Evolutionary conservation across 2,329 filamentous ascomycete genomes (phyloP).

Genomic region (Ophiocordyceps camponoti-leonardi): DNA sequence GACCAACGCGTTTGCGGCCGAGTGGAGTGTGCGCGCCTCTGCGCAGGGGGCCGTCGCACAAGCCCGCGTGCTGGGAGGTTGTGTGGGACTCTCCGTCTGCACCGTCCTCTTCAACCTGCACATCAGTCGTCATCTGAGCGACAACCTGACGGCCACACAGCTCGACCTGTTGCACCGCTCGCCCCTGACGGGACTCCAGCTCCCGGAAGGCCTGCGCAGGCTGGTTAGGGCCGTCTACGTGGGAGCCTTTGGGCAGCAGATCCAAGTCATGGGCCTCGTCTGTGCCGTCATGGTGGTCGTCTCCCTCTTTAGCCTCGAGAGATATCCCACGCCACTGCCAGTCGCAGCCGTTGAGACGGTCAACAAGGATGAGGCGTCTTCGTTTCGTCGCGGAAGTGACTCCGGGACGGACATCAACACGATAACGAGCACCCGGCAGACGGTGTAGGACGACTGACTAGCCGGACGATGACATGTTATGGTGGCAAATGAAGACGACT

Average conservation of each 20-base stretch:
- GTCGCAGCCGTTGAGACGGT: slow-evolving; percentile 9
- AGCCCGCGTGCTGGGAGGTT: slow-evolving; percentile 40
- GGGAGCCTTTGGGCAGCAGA: slow-evolving; percentile 25
- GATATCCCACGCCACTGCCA: slow-evolving; percentile 17
- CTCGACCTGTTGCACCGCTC: slow-evolving; percentile 26
- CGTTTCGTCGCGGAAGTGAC: slow-evolving; percentile 16
- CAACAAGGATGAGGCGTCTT: slow-evolving; percentile 12
- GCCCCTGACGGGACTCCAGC: slow-evolving; percentile 19
- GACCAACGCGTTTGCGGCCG: slow-evolving; percentile 32
- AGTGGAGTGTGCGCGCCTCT: slow-evolving; percentile 32
- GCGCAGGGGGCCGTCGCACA: slow-evolving; percentile 44
- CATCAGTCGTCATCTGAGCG: slow-evolving; percentile 19
- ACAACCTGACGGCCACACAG: slow-evolving; percentile 17
- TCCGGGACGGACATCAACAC: slow-evolving; percentile 19
- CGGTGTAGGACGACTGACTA: slow-evolving; percentile 3
- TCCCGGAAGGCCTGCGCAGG: slow-evolving; percentile 14
- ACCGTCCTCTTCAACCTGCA: slow-evolving; percentile 38
- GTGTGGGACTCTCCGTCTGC: slow-evolving; percentile 38
- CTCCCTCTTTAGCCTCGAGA: slow-evolving; percentile 27
- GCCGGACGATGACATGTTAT: not conserved
- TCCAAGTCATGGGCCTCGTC: slow-evolving; percentile 27
- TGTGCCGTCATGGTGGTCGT: slow-evolving; percentile 24
- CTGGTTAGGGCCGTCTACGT: slow-evolving; percentile 25
- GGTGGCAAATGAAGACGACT: not conserved
- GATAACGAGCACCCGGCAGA: slow-evolving; percentile 7